Conservation (phyloP, 495 filamentous ascomycete genomes). For the Hypoxylon subgilvum region DNA sequence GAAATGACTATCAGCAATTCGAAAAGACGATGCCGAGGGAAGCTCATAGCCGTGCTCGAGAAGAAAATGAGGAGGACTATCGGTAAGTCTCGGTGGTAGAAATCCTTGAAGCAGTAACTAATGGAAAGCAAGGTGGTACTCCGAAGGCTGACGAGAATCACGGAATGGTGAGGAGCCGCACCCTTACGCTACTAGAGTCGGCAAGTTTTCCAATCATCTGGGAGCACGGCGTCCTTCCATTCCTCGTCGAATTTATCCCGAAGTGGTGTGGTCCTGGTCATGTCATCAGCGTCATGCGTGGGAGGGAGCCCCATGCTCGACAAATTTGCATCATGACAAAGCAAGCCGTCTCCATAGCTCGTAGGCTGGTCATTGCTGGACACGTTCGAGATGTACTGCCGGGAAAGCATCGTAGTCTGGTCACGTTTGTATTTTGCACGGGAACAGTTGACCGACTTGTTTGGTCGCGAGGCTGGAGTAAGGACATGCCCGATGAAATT, state of each 20-base stretch:
- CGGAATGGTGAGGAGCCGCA: slow-evolving; percentile 12
- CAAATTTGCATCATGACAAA: slow-evolving; percentile 41
- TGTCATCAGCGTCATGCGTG: slow-evolving; percentile 41
- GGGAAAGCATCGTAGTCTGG: slow-evolving; percentile 17
- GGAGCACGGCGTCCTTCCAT: slow-evolving; percentile 43
- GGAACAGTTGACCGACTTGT: slow-evolving; percentile 38
- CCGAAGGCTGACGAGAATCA: slow-evolving; percentile 30
- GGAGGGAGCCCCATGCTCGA: slow-evolving; percentile 31
- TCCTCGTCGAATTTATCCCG: slow-evolving; percentile 41
- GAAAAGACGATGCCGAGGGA: slow-evolving; percentile 39
- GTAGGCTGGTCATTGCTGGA: slow-evolving; percentile 35
- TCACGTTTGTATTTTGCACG: slow-evolving; percentile 35
- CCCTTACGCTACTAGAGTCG: slow-evolving; percentile 29
- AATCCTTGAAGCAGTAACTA: not conserved
- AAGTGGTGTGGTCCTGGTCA: slow-evolving; percentile 45
- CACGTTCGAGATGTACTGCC: slow-evolving; percentile 42
- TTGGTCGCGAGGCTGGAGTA: slow-evolving; percentile 37
- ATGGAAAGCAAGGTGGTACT: slow-evolving; percentile 12
- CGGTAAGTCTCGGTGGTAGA: slow-evolving; percentile 9
- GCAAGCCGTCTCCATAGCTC: slow-evolving; percentile 26
- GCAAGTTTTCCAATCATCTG: slow-evolving; percentile 41
- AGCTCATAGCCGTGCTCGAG: slow-evolving; percentile 31
- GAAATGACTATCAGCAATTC: slow-evolving; percentile 37
- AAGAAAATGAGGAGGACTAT: slow-evolving; percentile 28
- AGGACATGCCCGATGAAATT: slow-evolving; percentile 38